phyloP scores from a whole-genome alignment of 2,329 filamentous ascomycete genomes.

The Calonectria naviculata region DNA sequence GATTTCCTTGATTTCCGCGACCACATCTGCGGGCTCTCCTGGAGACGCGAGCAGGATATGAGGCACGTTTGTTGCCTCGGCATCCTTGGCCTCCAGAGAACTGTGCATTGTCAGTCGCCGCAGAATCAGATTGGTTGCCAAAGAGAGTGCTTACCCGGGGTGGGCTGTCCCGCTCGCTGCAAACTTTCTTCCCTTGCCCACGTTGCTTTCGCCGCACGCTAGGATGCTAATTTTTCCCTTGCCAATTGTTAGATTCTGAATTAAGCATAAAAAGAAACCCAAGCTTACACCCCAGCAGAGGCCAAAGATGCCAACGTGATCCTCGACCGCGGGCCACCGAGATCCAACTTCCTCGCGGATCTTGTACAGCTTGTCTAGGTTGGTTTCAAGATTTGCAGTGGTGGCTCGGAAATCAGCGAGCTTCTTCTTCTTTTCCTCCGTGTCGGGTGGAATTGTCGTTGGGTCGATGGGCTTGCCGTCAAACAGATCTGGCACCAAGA shows the following conservation, averaged over 20 bases:
- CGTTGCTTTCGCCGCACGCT: constrained; percentile 49
- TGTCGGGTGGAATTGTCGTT: constrained; percentile 52
- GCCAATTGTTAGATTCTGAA: background rate
- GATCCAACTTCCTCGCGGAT: constrained; percentile 45
- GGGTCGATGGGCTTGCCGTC: constrained; percentile 47
- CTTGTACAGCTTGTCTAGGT: constrained; percentile 43
- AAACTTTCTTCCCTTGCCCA: constrained; percentile 49
- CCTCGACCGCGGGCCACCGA: constrained; percentile 49
- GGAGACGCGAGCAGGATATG: constrained; percentile 62
- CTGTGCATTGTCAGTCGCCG: constrained; percentile 32
- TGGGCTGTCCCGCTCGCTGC: constrained; percentile 46
- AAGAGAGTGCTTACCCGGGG: constrained; percentile 33
- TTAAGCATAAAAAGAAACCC: too few relatives aligned
- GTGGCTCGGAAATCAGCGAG: constrained; percentile 46
- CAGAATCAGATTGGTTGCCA: background rate
- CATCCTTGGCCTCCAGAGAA: constrained; percentile 53
- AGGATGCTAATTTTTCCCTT: constrained; percentile 53
- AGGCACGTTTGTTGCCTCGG: constrained; percentile 53
- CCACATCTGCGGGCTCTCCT: constrained; percentile 56
- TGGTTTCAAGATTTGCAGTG: constrained; percentile 43
- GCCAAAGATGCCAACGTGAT: constrained; percentile 56
- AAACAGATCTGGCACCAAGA: constrained; percentile 55
- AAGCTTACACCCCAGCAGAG: constrained; percentile 57
- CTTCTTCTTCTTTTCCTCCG: constrained; percentile 53
- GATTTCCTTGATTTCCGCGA: constrained; percentile 55